Base-by-base conservation (phyloP, 228 moss, liverwort and hornwort species). In the Sphagnum fallax region DNA sequence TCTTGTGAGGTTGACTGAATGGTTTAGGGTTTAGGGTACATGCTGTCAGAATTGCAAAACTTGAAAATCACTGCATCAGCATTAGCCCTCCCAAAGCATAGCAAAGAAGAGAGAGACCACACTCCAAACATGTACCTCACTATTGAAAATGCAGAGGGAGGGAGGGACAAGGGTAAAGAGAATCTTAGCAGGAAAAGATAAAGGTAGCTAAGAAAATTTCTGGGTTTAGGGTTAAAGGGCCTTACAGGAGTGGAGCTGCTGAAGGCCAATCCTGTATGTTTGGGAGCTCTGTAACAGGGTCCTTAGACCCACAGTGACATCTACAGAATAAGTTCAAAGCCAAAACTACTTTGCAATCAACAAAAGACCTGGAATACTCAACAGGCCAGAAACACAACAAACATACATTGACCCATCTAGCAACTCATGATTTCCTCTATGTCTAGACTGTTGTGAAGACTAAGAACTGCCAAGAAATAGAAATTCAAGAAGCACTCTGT, bases 241-340 rank as follows among this genome's bases (percentile, higher is more conserved):
- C 93, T 76, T 84, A 96, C 51, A 97, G 71, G n/a, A 97, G 79
- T 52, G 73, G 91, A n/a, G 97, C 79, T 52, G 90, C 90, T 55
- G 51, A 82, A 10, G 93, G 93, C 93, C 97, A 97, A 61, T 77
- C 73, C 63, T 89, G 86, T 64, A 77, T 50, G 52, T 85, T 51
- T 61, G 97, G 97, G 66, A 97, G 93, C 65, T 81, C 88, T 15
- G 97, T 97, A 4, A 97, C 88, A 65, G 93, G 97, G 71, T 97
- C 97, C 84, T 84, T 77, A 67, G 74, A 12, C 55, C 55, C 32
- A 32, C 32, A 32, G 32, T 32, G 2, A 32, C 32, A 32, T 32
- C 32, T 32, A 32, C n/a, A 51, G 10, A 68, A 52, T 15, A 18
- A 15, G 14, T 12, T 55, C 47, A 47, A 53, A 52, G 51, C 13